Conservation (phyloP, 805 yeast genomes). For the Saturnispora sanitii region DNA sequence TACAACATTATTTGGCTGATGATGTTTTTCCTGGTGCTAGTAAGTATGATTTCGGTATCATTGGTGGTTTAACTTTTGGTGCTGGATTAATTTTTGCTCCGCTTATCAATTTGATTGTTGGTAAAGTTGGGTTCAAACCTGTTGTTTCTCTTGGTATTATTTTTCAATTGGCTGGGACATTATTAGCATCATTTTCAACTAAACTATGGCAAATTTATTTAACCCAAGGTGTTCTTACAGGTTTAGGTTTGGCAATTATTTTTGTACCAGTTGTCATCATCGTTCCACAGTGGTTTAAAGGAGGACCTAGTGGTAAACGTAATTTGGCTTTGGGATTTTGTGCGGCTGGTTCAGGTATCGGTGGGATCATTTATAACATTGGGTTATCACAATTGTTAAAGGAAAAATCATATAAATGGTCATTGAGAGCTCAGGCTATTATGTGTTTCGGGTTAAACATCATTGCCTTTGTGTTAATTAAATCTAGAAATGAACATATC, state of each 20-base stretch:
- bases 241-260: constrained; percentile 47
- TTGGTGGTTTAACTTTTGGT: constrained; percentile 62
- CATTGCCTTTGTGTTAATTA: constrained; percentile 28
- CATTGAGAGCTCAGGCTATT: constrained; percentile 39
- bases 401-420: constrained; percentile 35
- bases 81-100: constrained; percentile 43
- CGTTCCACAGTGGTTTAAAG: constrained; percentile 58
- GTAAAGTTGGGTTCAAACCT: constrained; percentile 32
- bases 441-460: constrained; percentile 27
- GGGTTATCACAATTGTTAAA: constrained; percentile 38
- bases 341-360: constrained; percentile 43
- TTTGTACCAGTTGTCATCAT: constrained; percentile 50
- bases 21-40: constrained; percentile 45
- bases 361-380: constrained; percentile 41
- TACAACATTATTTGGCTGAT: constrained; percentile 45
- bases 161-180: constrained; percentile 42
- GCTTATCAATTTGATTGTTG: constrained; percentile 35
- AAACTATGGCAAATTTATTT: constrained; percentile 56
- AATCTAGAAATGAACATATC: constrained; percentile 30
- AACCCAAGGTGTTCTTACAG: constrained; percentile 59
- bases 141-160: constrained; percentile 38
- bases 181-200: constrained; percentile 52
- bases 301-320: constrained; percentile 35
- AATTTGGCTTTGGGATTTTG: constrained; percentile 42
- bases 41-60: constrained; percentile 50